Percentiles rank a stretch among this genome's conserved stretches.
phyloP scores from a whole-genome alignment of 768 basidiomycete species.

The Dentipellis sp. region DNA sequence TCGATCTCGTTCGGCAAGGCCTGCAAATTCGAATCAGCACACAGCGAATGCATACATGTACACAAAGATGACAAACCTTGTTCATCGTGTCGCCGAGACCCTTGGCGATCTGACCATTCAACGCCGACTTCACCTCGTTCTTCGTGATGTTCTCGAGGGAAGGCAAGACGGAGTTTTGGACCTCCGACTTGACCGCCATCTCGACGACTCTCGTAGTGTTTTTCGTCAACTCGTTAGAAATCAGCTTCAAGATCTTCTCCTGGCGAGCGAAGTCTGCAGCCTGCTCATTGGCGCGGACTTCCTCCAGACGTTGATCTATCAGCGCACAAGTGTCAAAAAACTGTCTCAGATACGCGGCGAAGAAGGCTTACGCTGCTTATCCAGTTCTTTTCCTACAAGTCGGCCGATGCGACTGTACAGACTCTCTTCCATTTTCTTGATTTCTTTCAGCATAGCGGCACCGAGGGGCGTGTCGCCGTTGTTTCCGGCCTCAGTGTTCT shows the following conservation, averaged over 20 bases:
- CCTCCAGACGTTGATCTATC: constrained; percentile 77
- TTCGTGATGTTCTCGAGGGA: constrained; percentile 77
- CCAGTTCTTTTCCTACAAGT: constrained; percentile 78
- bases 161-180: constrained; percentile 77
- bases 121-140: constrained; percentile 67
- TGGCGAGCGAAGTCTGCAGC: constrained; percentile 76
- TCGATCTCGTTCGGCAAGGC: constrained; percentile 73
- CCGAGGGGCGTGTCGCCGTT: constrained; percentile 43
- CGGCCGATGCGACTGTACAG: constrained; percentile 70
- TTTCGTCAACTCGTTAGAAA: constrained; percentile 77
- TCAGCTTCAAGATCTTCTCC: constrained; percentile 83
- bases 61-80: constrained; percentile 37
- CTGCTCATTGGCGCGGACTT: constrained; percentile 69
- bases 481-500: constrained; percentile 22
- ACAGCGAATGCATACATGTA: constrained; percentile 1
- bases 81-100: constrained; percentile 66
- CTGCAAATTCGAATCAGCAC: constrained; percentile 26
- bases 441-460: constrained; percentile 61
- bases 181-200: constrained; percentile 78
- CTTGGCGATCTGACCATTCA: constrained; percentile 70
- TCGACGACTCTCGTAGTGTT: constrained; percentile 87
- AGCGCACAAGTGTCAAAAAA: constrained; percentile 1
- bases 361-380: constrained; percentile 68
- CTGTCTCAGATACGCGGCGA: constrained; percentile 2
- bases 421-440: constrained; percentile 75